Evolutionary conservation across 495 filamentous ascomycete species (phyloP).

Genomic region (Podospora pseudopauciseta): DNA sequence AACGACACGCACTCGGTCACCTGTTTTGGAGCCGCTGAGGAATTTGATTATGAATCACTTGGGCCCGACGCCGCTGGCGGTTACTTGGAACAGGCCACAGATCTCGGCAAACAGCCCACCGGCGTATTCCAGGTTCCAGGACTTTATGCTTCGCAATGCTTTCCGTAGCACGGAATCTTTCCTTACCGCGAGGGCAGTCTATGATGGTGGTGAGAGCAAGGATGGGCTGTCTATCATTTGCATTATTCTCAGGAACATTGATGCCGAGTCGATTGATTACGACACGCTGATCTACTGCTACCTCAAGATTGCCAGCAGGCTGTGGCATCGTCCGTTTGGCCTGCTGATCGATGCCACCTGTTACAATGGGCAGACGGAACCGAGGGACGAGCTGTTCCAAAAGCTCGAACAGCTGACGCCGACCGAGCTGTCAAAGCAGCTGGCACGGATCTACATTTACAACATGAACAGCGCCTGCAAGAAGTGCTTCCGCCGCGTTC

Average conservation of each 20-base stretch:
- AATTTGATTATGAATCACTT: constrained; percentile 56
- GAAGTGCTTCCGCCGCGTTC: constrained; percentile 59
- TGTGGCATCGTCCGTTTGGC: constrained; percentile 64
- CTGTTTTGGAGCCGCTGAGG: constrained; percentile 50
- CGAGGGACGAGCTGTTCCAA: constrained; percentile 56
- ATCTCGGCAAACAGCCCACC: constrained; percentile 55
- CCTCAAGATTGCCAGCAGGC: constrained; percentile 62
- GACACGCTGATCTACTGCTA: constrained; percentile 62
- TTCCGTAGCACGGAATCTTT: constrained; percentile 58
- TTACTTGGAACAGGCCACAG: constrained; percentile 60
- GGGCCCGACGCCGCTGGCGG: constrained; percentile 59
- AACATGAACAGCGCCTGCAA: constrained; percentile 65
- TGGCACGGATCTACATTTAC: constrained; percentile 58
- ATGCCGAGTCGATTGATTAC: constrained; percentile 55
- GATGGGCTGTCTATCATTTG: constrained; percentile 64
- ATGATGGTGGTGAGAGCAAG: constrained; percentile 66
- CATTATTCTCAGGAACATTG: constrained; percentile 60
- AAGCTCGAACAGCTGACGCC: constrained; percentile 57
- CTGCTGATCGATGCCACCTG: constrained; percentile 64
- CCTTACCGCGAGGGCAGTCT: constrained; percentile 57
- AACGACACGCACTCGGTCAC: constrained; percentile 41
- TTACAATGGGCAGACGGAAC: constrained; percentile 58
- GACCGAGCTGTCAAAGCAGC: constrained; percentile 52
- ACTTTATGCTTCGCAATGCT: constrained; percentile 66
- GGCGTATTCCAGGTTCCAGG: constrained; percentile 61